Conservation (phyloP, 805 yeast species). For the Candida glaebosa region DNA sequence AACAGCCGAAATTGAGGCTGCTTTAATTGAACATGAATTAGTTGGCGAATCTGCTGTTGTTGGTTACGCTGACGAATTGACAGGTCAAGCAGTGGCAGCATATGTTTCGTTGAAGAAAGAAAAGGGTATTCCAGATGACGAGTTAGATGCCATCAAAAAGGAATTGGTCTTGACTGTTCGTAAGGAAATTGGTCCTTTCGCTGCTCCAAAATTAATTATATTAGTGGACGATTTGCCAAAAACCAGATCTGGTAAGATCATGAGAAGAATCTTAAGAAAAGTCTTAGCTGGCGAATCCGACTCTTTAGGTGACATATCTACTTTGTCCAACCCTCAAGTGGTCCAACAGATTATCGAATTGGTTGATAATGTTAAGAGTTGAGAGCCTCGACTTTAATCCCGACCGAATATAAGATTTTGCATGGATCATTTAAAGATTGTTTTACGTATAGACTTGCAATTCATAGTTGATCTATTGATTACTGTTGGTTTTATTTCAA, state of each 20-base stretch:
- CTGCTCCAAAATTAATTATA: conserved; percentile 87
- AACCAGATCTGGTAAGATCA: conserved; percentile 97
- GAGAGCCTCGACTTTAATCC: background rate
- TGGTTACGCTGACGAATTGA: conserved; percentile 89
- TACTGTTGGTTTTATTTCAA: background rate
- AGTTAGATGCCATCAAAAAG: conserved; percentile 58
- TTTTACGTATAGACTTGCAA: background rate
- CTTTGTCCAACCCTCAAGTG: conserved; percentile 81
- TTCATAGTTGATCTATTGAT: conserved; percentile 5
- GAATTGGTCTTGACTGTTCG: conserved; percentile 86
- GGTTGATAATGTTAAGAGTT: conserved; percentile 41
- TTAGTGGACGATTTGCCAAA: conserved; percentile 92
- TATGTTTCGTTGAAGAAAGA: conserved; percentile 77
- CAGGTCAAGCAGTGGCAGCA: conserved; percentile 97
- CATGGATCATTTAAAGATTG: background rate
- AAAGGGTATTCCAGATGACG: conserved; percentile 34
- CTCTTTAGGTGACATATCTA: conserved; percentile 87
- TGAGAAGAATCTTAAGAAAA: conserved; percentile 96
- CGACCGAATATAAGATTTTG: background rate
- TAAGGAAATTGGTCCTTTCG: conserved; percentile 89
- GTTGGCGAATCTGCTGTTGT: conserved; percentile 97
- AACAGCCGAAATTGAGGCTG: conserved; percentile 97
- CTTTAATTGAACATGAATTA: conserved; percentile 69
- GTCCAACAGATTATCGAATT: conserved; percentile 74
- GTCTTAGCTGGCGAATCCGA: conserved; percentile 89